These are phyloP conservation scores for Xylaria arbuscula DNA, from an alignment of 2,329 filamentous ascomycete genomes.

Conservation along the genomic window DNA sequence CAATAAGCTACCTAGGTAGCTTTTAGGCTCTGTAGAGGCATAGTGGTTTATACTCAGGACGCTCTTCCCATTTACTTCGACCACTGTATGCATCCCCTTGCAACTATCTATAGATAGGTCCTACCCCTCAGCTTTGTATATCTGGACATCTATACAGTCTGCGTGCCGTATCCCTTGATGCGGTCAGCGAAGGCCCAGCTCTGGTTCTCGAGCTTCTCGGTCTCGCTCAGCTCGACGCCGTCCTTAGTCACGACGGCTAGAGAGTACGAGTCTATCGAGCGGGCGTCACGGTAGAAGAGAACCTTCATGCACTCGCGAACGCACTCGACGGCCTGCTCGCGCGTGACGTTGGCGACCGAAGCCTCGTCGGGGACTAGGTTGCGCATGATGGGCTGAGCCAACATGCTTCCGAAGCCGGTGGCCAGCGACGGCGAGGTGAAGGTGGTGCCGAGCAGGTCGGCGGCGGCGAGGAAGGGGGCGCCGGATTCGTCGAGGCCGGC, in stretches of 20 bases:
- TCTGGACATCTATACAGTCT: slow-evolving; percentile 66
- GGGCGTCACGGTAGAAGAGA: slow-evolving; percentile 94
- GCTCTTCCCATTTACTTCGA: neutral
- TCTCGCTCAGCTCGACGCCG: slow-evolving; percentile 84
- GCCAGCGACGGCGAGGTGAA: slow-evolving; percentile 89
- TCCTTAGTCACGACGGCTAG: slow-evolving; percentile 90
- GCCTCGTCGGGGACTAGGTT: slow-evolving; percentile 86
- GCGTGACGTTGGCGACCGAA: slow-evolving; percentile 74
- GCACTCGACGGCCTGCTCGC: slow-evolving; percentile 82
- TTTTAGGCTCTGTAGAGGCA: slow-evolving; percentile 9
- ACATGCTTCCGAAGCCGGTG: slow-evolving; percentile 91
- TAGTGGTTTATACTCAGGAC: neutral
- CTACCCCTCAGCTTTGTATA: neutral
- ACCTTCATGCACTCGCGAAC: slow-evolving; percentile 98
- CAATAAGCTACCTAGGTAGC: slow-evolving; percentile 2
- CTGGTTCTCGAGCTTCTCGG: slow-evolving; percentile 91
- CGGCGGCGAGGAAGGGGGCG: slow-evolving; percentile 89
- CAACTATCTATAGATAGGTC: neutral
- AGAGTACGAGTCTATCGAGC: slow-evolving; percentile 90
- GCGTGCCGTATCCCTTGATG: slow-evolving; percentile 94
- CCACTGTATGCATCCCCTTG: slow-evolving; percentile 1
- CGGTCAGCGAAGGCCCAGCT: slow-evolving; percentile 98
- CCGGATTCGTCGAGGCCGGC: slow-evolving; percentile 84
- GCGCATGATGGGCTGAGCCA: slow-evolving; percentile 92
- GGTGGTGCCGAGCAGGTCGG: slow-evolving; percentile 92